These are phyloP conservation scores for Staphylotrichum tortipilum DNA, from an alignment of 495 filamentous ascomycete species.

Conservation along the genomic window DNA sequence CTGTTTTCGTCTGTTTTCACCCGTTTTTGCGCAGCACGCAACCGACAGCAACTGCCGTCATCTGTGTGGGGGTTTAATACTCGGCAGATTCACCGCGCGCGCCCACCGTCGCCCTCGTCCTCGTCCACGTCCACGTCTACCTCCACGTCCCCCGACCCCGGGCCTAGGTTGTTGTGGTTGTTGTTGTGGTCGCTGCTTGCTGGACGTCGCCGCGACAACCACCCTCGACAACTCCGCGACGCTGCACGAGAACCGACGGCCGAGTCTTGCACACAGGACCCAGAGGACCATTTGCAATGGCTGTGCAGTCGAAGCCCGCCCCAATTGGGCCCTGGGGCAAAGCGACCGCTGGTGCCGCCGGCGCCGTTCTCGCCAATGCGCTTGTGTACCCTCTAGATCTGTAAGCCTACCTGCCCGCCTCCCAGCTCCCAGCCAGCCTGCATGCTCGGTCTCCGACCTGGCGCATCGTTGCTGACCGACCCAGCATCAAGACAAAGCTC, in stretches of 20 bases:
- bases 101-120: no score
- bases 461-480: slow-evolving; percentile 14
- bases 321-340: slow-evolving; percentile 85
- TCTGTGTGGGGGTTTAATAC: slow-evolving; percentile 6
- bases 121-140: no score
- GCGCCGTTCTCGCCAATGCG: slow-evolving; percentile 90
- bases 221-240: not conserved
- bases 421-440: no score
- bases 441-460: no score
- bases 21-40: not conserved
- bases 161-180: no score
- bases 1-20: not conserved
- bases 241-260: not conserved
- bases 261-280: not conserved
- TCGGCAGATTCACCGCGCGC: no score
- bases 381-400: slow-evolving; percentile 96
- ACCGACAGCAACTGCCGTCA: slow-evolving; percentile 13
- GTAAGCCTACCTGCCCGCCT: slow-evolving; percentile 52
- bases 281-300: slow-evolving; percentile 48
- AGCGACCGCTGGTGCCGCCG: slow-evolving; percentile 86
- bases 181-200: no score
- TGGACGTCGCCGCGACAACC: not conserved
- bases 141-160: no score
- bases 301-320: slow-evolving; percentile 68
- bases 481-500: slow-evolving; percentile 88